Base-by-base conservation (phyloP, 2,329 filamentous ascomycete genomes). In the Xylaria sp. region DNA sequence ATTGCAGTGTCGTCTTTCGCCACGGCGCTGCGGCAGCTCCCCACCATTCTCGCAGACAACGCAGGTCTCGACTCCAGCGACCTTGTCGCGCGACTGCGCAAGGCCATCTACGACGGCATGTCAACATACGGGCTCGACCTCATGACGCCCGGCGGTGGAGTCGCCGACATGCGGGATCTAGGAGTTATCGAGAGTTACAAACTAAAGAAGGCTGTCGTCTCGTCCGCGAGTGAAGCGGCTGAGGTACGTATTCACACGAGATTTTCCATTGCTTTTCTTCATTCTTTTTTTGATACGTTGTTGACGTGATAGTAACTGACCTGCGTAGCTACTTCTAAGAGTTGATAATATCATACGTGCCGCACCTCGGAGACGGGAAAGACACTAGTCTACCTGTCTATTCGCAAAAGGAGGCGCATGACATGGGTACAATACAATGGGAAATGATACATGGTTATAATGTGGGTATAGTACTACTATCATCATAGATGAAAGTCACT, bases 111-210 rank as follows among this genome's bases (percentile, higher is more conserved):
- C 84, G 93, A 96, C 72, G 96, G 96, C 72, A 90, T 97, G 88
- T 94, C 91, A 60, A 97, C 91, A 69, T 97, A 95, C 63, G 96
- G 96, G 23, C 84, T 99, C 71, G 96, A 99, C 78, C 84, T 99
- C 71, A 86, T 92, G 82, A 93, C 91, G 1, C 94, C 95, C 1
- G 95, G 96, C 48, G 96, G 96, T 68, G 94, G 94, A 53, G 93
- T 99, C 77, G 88, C 93, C 13, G 96, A 99, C 78, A 99, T 99
- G 96, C 89, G 95, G 63, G 93, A 99, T 76, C 80, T 97, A 57
- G 96, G 96, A 53, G 94, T 99, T 32, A 92, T 99, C 74, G 96
- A 99, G 84, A 97, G 93, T 81, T 98, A 98, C 87, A 99, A 99
- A 87, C 84, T 99, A 80, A 99, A 99, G 89, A 92, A 90, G 80